Evolutionary conservation across 192 early-diverging fungal genomes (phyloP).

Genomic region (Coemansia sp.): DNA sequence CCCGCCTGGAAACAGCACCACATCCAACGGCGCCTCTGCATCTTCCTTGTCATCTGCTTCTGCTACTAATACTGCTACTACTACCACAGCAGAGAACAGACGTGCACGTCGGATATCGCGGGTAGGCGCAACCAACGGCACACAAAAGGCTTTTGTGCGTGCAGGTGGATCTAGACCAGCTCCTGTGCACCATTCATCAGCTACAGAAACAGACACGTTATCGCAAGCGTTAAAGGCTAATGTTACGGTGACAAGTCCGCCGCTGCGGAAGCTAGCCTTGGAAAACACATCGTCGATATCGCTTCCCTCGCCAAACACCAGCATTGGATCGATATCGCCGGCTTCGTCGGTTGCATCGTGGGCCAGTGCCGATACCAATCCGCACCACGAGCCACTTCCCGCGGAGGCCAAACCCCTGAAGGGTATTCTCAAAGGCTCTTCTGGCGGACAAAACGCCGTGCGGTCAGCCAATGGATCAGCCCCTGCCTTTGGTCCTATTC

Average conservation of each 20-base stretch:
- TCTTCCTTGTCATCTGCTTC: not conserved
- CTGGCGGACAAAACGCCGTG: not conserved
- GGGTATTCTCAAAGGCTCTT: constrained; percentile 39
- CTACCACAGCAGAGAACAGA: not conserved
- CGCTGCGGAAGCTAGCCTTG: constrained; percentile 8
- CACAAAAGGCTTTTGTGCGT: not conserved
- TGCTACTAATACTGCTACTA: constrained; percentile 5
- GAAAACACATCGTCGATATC: constrained; percentile 16
- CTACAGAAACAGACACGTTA: constrained; percentile 4
- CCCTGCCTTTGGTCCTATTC: constrained; percentile 26
- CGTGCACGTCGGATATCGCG: constrained; percentile 12
- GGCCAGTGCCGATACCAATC: constrained; percentile 40
- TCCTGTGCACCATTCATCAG: not conserved
- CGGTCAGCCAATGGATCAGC: constrained; percentile 1
- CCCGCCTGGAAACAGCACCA: not conserved
- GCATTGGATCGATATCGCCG: constrained; percentile 25
- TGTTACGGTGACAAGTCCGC: constrained; percentile 24
- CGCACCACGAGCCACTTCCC: constrained; percentile 49
- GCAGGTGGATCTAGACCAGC: not conserved
- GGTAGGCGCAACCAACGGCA: constrained; percentile 1
- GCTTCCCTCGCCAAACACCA: constrained; percentile 36
- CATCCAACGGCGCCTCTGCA: not conserved
- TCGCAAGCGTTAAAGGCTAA: constrained; percentile 8
- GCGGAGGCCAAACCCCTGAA: constrained; percentile 39
- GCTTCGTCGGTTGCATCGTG: constrained; percentile 39